Evolutionary conservation across 805 yeast genomes (phyloP).

Genomic region (Sungouiella thailandica): DNA sequence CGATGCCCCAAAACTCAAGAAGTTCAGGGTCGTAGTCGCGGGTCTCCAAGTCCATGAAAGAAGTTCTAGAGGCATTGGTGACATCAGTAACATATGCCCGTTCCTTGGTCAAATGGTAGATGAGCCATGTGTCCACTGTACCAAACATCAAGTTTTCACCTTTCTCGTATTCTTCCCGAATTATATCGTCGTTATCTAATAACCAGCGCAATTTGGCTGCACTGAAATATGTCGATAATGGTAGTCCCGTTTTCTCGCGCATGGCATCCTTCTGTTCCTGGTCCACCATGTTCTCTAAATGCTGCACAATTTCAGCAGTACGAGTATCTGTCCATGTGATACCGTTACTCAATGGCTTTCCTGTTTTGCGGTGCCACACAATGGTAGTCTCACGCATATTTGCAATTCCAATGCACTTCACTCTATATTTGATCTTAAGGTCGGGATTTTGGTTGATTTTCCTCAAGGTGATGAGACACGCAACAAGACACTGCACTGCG

Average conservation of each 20-base stretch:
- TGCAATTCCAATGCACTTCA: conserved; percentile 80
- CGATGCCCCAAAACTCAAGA: conserved; percentile 76
- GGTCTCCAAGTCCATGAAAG: conserved; percentile 78
- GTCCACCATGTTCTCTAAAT: conserved; percentile 50
- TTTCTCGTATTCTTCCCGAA: conserved; percentile 61
- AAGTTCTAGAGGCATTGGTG: conserved; percentile 88
- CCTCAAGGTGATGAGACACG: conserved; percentile 54
- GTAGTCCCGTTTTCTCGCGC: conserved; percentile 72
- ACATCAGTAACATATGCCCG: conserved; percentile 75
- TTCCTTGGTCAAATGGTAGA: conserved; percentile 74
- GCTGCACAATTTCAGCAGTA: conserved; percentile 65
- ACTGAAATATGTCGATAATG: conserved; percentile 86
- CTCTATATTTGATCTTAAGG: conserved; percentile 50
- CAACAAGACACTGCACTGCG: conserved; percentile 73
- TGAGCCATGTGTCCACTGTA: conserved; percentile 91
- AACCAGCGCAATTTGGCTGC: conserved; percentile 89
- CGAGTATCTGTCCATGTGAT: conserved; percentile 96
- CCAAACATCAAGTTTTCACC: conserved; percentile 85
- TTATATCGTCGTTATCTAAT: conserved; percentile 68
- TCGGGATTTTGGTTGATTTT: conserved; percentile 50
- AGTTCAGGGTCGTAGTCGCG: conserved; percentile 71
- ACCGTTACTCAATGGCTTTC: conserved; percentile 78
- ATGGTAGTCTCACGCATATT: conserved; percentile 95
- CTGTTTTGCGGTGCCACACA: conserved; percentile 82
- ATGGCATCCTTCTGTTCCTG: conserved; percentile 53